A percentile compares a stretch with the other conserved stretches of the same genome.
These are phyloP conservation scores for Schrenkiella parvula DNA, from an alignment of 345 rosid species.

Conservation along the genomic window DNA sequence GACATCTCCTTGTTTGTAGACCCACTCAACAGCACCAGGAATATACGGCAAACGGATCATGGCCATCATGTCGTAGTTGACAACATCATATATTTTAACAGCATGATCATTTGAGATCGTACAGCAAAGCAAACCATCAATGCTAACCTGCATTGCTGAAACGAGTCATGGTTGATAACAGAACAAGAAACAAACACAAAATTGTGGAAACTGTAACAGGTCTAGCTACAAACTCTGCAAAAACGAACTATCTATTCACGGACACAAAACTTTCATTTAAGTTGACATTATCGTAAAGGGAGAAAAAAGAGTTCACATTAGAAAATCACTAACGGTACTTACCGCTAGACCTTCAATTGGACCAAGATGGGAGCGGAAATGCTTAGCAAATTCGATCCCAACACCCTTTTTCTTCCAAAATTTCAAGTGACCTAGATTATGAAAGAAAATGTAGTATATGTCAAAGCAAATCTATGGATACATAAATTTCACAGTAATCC, in stretches of 20 bases:
- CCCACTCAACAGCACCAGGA: slow-evolving; percentile 92
- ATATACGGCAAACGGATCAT: slow-evolving; percentile 79
- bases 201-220: not conserved
- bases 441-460: not conserved
- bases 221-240: not conserved
- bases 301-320: not conserved
- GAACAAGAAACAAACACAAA: slow-evolving; percentile 23
- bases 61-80: slow-evolving; percentile 97
- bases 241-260: not conserved
- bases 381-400: slow-evolving; percentile 97
- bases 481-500: not conserved
- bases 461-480: not conserved
- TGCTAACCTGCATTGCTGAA: slow-evolving; percentile 88
- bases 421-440: slow-evolving; percentile 75
- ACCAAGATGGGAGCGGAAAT: slow-evolving; percentile 90
- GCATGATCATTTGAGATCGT: slow-evolving; percentile 83
- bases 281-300: not conserved
- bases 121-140: slow-evolving; percentile 91
- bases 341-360: slow-evolving; percentile 95
- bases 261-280: not conserved
- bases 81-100: slow-evolving; percentile 90
- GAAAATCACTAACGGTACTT: slow-evolving; percentile 30
- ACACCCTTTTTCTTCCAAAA: slow-evolving; percentile 91
- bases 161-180: slow-evolving; percentile 52
- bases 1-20: slow-evolving; percentile 89